A percentile compares a stretch with the other conserved stretches of the same genome.
phyloP scores from a whole-genome alignment of 441 rosid genomes.

The Populus tomentosa region DNA sequence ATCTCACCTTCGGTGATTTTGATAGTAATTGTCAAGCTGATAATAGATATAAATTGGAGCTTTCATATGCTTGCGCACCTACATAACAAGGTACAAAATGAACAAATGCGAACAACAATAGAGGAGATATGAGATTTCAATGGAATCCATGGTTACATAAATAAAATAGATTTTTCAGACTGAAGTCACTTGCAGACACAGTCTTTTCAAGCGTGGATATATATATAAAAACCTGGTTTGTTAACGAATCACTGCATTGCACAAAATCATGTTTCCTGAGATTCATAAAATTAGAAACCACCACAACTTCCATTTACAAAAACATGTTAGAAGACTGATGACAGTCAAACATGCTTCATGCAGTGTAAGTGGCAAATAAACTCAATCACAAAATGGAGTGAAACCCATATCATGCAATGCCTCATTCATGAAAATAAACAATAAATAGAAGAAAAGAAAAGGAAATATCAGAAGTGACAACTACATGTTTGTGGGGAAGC shows the following conservation, averaged over 20 bases:
- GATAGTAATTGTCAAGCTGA: constrained; percentile 90
- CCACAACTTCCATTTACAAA: background rate
- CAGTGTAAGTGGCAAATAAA: background rate
- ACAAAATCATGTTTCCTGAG: background rate
- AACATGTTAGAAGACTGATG: background rate
- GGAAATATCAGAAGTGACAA: background rate
- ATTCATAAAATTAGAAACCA: background rate
- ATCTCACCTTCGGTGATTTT: constrained; percentile 75
- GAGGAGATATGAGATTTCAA: background rate
- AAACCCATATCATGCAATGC: background rate
- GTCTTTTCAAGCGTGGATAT: background rate
- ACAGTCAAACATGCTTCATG: constrained; percentile 1
- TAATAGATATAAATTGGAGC: constrained; percentile 84
- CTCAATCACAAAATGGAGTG: background rate
- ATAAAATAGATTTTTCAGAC: background rate
- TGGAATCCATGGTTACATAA: background rate
- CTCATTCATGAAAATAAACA: background rate
- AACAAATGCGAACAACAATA: constrained; percentile 5
- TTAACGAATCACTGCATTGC: background rate
- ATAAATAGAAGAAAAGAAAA: background rate
- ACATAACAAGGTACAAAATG: constrained; percentile 12
- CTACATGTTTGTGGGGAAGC: background rate
- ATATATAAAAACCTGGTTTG: background rate
- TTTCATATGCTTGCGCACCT: constrained; percentile 80
- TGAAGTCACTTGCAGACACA: background rate